phyloP scores from a whole-genome alignment of 2,329 filamentous ascomycete species.

The Ampelomyces quisqualis region DNA sequence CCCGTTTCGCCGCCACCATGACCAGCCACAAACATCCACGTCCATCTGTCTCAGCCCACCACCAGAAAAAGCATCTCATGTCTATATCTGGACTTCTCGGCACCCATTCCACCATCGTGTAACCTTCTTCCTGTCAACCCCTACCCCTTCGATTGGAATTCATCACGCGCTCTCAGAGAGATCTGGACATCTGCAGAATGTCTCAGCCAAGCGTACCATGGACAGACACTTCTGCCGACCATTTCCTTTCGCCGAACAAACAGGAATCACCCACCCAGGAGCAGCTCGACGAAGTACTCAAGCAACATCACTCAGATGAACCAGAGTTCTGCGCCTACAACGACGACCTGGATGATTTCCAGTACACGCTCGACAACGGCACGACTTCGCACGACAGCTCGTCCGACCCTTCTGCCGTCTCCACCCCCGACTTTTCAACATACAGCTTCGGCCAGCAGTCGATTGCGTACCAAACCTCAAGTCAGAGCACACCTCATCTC shows the following conservation, averaged over 20 bases:
- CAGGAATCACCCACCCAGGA: constrained; percentile 12
- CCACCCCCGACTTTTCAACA: constrained; percentile 14
- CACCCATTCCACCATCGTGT: constrained; percentile 19
- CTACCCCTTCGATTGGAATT: constrained; percentile 3
- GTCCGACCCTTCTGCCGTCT: constrained; percentile 7
- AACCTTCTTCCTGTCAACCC: constrained; percentile 14
- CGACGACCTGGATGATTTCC: constrained; percentile 9
- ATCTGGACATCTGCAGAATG: constrained; percentile 14
- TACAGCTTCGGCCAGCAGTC: constrained; percentile 13
- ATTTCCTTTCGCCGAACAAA: constrained; percentile 1
- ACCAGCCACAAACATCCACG: constrained; percentile 7
- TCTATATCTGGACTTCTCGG: constrained; percentile 27
- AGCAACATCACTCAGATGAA: constrained; percentile 1
- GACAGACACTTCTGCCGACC: background rate
- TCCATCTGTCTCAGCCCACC: constrained; percentile 27
- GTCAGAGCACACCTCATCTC: no score
- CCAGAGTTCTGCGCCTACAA: constrained; percentile 6
- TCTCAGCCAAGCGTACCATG: constrained; percentile 15
- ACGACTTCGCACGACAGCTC: constrained; percentile 3
- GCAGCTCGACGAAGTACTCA: constrained; percentile 15
- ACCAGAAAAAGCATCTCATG: constrained; percentile 11
- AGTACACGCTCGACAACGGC: constrained; percentile 5
- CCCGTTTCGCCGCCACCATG: constrained; percentile 9
- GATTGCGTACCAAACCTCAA: constrained; percentile 6
- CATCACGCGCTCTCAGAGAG: constrained; percentile 10